phyloP scores from a whole-genome alignment of 192 early-diverging fungal species.

The Globomyces pollinis-pini region DNA sequence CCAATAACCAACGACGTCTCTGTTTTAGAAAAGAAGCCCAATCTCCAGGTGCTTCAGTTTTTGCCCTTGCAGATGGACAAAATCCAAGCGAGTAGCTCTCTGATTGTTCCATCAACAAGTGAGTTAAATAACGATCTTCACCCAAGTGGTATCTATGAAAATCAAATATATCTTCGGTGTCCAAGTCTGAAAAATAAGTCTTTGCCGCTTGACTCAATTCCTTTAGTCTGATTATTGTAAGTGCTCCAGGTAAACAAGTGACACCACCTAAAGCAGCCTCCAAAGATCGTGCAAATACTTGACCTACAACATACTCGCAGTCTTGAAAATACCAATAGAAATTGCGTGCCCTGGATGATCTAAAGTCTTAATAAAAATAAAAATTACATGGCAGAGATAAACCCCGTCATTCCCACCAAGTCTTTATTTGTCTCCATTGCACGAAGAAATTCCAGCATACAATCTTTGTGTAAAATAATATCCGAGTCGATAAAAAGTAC shows the following conservation, averaged over 20 bases:
- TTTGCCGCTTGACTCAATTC: constrained; percentile 16
- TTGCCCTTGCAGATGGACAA: constrained; percentile 28
- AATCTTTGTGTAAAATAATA: constrained; percentile 23
- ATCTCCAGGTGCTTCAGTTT: constrained; percentile 35
- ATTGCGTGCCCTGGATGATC: constrained; percentile 16
- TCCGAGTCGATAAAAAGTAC: constrained; percentile 45
- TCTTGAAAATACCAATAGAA: constrained; percentile 34
- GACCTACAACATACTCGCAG: constrained; percentile 36
- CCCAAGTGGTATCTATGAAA: constrained; percentile 35
- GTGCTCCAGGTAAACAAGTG: constrained; percentile 35
- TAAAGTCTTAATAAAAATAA: too few species aligned
- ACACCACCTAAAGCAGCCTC: constrained; percentile 29
- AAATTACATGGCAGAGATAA: constrained; percentile 19
- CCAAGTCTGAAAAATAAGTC: constrained; percentile 26
- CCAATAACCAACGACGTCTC: constrained; percentile 38
- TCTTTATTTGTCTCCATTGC: constrained; percentile 21
- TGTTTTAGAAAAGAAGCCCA: constrained; percentile 30
- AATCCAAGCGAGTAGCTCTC: constrained; percentile 27
- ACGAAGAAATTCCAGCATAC: constrained; percentile 27
- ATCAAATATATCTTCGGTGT: constrained; percentile 31
- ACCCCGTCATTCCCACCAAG: constrained; percentile 23
- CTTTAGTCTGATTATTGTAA: constrained; percentile 32
- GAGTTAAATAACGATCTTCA: constrained; percentile 44
- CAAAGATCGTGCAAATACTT: constrained; percentile 26
- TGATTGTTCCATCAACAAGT: constrained; percentile 31